A percentile compares a stretch with the other conserved stretches of the same genome.
Conservation (phyloP, 176 grass and related monocot species). For the Aegilops longissima region DNA sequence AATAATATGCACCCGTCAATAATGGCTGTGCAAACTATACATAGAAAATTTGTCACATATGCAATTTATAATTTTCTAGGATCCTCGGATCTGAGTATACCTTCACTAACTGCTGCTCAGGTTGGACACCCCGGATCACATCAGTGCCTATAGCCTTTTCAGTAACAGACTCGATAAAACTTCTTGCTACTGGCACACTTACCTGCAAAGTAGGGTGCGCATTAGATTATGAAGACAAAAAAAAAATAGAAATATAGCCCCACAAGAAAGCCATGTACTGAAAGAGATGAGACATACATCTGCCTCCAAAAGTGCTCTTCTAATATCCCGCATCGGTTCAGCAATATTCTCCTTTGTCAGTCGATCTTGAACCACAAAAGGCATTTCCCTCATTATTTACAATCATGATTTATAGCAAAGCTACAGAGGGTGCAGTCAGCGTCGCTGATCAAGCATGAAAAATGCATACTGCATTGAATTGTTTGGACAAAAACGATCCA, state of each 20-base stretch:
- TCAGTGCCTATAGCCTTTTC: slow-evolving; percentile 77
- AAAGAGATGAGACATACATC: slow-evolving; percentile 62
- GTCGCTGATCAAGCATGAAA: neutral
- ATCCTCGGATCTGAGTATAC: slow-evolving; percentile 34
- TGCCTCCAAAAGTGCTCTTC: slow-evolving; percentile 93
- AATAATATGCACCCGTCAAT: neutral
- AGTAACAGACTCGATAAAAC: slow-evolving; percentile 81
- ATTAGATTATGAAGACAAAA: neutral
- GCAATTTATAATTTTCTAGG: neutral
- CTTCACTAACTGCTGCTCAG: slow-evolving; percentile 97
- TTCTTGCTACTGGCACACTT: slow-evolving; percentile 80
- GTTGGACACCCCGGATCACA: slow-evolving; percentile 75
- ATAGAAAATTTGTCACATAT: neutral
- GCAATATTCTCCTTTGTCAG: slow-evolving; percentile 89
- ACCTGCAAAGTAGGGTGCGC: slow-evolving; percentile 47
- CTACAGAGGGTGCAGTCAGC: neutral
- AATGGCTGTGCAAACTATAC: neutral
- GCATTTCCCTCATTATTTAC: neutral
- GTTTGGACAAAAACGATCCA: neutral
- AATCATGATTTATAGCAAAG: neutral
- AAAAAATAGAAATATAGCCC: neutral
- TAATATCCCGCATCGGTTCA: slow-evolving; percentile 97
- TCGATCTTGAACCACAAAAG: slow-evolving; percentile 54
- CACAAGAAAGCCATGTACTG: neutral
- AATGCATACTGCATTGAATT: neutral